phyloP scores from a whole-genome alignment of 805 yeast genomes.

The Diddensiella caesifluorescens region DNA sequence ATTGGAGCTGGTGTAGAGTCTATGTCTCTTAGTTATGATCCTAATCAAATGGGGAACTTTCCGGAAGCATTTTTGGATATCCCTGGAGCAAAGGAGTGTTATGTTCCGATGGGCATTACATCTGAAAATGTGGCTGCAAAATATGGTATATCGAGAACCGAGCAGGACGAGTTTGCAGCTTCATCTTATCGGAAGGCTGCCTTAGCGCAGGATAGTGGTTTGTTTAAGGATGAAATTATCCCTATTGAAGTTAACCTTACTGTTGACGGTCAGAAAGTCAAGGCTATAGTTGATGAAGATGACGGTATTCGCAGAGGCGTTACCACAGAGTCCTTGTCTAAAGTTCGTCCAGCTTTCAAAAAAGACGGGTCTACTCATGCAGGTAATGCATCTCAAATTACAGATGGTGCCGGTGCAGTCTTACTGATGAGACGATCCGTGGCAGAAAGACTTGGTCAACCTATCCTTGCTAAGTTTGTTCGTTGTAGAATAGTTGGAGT shows the following conservation, averaged over 20 bases:
- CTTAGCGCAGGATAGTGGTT: constrained; percentile 60
- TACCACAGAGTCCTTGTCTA: constrained; percentile 67
- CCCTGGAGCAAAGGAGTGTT: constrained; percentile 59
- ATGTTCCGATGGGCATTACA: constrained; percentile 95
- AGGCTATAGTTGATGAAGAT: constrained; percentile 54
- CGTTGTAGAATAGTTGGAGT: constrained; percentile 82
- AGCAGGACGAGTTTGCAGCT: constrained; percentile 89
- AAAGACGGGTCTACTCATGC: constrained; percentile 86
- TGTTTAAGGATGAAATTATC: constrained; percentile 80
- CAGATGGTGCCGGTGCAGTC: constrained; percentile 94
- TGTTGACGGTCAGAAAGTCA: constrained; percentile 52
- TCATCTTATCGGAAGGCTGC: constrained; percentile 80
- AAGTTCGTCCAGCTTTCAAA: constrained; percentile 81
- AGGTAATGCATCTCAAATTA: constrained; percentile 93
- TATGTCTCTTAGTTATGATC: constrained; percentile 85
- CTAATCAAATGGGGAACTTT: constrained; percentile 60
- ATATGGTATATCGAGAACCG: constrained; percentile 57
- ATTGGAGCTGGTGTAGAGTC: constrained; percentile 91
- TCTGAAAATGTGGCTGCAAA: constrained; percentile 81
- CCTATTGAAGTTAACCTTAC: constrained; percentile 64
- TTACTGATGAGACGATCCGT: constrained; percentile 77
- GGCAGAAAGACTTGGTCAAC: constrained; percentile 67
- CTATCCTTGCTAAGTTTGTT: constrained; percentile 73
- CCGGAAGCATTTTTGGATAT: constrained; percentile 44
- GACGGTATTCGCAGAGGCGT: constrained; percentile 91